Percentiles rank a stretch among this genome's conserved stretches.
Evolutionary conservation across 768 basidiomycete species (phyloP).

Genomic region (Suillus subalutaceus): DNA sequence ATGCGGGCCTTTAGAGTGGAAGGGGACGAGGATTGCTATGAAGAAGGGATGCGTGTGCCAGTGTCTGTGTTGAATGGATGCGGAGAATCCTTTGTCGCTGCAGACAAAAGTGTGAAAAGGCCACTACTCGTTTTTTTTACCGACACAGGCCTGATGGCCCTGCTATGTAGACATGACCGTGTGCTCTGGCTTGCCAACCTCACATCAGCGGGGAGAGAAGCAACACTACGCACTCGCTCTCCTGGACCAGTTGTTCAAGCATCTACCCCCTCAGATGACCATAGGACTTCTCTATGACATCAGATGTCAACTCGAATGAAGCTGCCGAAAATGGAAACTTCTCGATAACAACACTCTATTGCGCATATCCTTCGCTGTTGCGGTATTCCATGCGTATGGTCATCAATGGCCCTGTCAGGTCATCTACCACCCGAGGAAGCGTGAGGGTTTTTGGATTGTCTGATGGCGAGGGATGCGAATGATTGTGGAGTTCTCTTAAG

Average conservation of each 20-base stretch:
- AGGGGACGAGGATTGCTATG: constrained; percentile 16
- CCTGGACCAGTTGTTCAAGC: constrained; percentile 18
- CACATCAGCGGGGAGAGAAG: constrained; percentile 21
- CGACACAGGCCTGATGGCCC: constrained; percentile 21
- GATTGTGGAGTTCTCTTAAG: constrained; percentile 35
- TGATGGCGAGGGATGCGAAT: constrained; percentile 40
- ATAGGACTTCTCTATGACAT: constrained; percentile 30
- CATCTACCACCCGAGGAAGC: constrained; percentile 36
- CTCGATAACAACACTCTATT: constrained; percentile 1
- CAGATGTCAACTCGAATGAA: constrained; percentile 24
- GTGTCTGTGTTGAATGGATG: constrained; percentile 36
- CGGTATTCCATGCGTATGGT: constrained; percentile 39
- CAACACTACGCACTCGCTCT: constrained; percentile 24
- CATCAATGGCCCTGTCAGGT: constrained; percentile 41
- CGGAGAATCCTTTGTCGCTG: constrained; percentile 29
- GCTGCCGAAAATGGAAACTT: constrained; percentile 14
- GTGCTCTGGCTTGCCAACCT: constrained; percentile 24
- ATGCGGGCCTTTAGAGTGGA: background rate
- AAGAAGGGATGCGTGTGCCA: constrained; percentile 29
- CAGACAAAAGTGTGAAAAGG: constrained; percentile 20
- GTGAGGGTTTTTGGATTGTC: constrained; percentile 34
- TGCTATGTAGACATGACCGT: constrained; percentile 20
- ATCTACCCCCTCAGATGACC: constrained; percentile 18
- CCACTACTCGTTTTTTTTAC: constrained; percentile 20
- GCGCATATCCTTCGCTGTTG: constrained; percentile 27